Conservation (phyloP, 768 basidiomycete genomes). For the Pleurotus pulmonarius region DNA sequence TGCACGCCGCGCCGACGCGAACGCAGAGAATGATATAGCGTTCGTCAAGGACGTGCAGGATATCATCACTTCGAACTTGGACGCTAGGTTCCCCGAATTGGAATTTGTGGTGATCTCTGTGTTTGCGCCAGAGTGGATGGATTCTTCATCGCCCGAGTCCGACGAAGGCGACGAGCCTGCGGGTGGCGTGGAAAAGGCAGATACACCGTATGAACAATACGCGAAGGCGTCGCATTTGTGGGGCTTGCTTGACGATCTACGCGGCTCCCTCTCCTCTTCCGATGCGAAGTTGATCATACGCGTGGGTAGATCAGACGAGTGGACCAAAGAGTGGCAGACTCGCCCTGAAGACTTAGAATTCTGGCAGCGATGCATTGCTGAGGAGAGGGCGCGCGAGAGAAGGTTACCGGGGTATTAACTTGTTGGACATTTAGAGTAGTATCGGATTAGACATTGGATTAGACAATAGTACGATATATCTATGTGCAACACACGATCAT, state of each 20-base stretch:
- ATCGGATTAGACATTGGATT: too few relatives aligned
- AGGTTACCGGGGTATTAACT: too few relatives aligned
- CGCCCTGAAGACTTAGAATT: too few relatives aligned
- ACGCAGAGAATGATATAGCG: slow-evolving; percentile 34
- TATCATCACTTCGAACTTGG: slow-evolving; percentile 23
- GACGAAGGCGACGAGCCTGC: slow-evolving; percentile 15
- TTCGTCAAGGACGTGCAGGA: slow-evolving; percentile 29
- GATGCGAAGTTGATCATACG: neutral
- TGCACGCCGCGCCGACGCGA: slow-evolving; percentile 34
- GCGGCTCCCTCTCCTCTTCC: neutral
- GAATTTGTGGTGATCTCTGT: slow-evolving; percentile 26
- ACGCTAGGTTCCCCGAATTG: slow-evolving; percentile 20
- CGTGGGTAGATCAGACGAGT: neutral
- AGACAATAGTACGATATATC: too few relatives aligned
- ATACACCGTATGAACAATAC: slow-evolving; percentile 18
- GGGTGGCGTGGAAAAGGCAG: slow-evolving; percentile 21
- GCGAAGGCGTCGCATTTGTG: slow-evolving; percentile 12
- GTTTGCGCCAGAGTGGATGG: slow-evolving; percentile 18
- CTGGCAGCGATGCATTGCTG: too few relatives aligned
- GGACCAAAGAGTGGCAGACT: neutral
- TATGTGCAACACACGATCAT: too few relatives aligned
- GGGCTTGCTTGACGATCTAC: too few relatives aligned
- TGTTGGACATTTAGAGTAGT: too few relatives aligned
- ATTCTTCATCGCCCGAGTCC: slow-evolving; percentile 9
- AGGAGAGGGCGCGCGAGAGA: too few relatives aligned